Evolutionary conservation across 257 asterid species (phyloP).

Genomic region (Solanum appendiculatum): DNA sequence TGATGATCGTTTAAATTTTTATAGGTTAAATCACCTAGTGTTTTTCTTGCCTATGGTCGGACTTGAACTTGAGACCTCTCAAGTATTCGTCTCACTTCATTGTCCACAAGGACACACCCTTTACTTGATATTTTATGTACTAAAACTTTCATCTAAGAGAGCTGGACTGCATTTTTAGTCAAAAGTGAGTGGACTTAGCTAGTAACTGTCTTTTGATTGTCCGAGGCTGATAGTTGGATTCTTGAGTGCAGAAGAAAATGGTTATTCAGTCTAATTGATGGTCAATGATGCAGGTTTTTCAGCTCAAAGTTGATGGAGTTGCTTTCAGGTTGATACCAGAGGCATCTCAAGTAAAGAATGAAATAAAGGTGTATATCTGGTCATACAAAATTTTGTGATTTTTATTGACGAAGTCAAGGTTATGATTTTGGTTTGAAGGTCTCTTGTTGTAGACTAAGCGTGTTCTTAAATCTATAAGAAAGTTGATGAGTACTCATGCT

Average conservation of each 20-base stretch:
- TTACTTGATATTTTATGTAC: too few species aligned
- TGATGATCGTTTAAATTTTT: not conserved
- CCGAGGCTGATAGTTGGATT: not conserved
- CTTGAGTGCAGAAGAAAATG: not conserved
- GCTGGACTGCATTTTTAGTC: not conserved
- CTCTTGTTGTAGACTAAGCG: not conserved
- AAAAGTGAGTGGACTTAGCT: not conserved
- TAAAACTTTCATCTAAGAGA: too few species aligned
- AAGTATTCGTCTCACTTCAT: not conserved
- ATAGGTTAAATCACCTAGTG: not conserved
- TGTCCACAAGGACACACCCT: not conserved
- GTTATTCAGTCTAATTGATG: not conserved
- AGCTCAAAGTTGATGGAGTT: slow-evolving; percentile 83
- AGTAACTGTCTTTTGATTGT: not conserved
- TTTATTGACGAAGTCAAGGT: too few species aligned
- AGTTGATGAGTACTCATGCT: not conserved
- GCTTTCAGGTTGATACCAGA: slow-evolving; percentile 88
- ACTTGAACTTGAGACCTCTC: not conserved
- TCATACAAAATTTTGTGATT: not conserved
- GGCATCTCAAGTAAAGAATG: slow-evolving; percentile 78
- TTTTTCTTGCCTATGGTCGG: not conserved
- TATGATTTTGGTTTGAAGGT: too few species aligned
- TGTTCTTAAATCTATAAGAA: not conserved
- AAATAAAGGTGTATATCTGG: slow-evolving; percentile 44
- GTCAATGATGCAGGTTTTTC: slow-evolving; percentile 56